Evolutionary conservation across 805 yeast species (phyloP).

Genomic region (Candida maesae): DNA sequence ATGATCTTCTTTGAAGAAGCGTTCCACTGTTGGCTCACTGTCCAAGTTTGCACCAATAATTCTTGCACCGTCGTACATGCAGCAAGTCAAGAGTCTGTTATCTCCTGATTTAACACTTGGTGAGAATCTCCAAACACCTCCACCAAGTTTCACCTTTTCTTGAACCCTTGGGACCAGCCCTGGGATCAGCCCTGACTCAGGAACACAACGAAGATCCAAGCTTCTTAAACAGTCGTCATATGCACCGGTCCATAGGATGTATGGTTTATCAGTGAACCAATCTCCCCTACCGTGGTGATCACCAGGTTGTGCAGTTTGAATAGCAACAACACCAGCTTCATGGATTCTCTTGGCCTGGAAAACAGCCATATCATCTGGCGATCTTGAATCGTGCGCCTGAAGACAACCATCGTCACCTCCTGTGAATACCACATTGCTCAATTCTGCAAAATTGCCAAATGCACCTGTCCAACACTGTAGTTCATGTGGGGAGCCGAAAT

Average conservation of each 20-base stretch:
- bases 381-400: conserved; percentile 66
- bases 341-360: conserved; percentile 55
- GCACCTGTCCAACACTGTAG: conserved; percentile 89
- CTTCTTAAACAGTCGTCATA: conserved; percentile 78
- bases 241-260: conserved; percentile 77
- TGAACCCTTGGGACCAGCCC: conserved; percentile 51
- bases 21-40: conserved; percentile 29
- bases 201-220: conserved; percentile 61
- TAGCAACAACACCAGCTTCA: conserved; percentile 88
- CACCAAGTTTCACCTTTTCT: conserved; percentile 57
- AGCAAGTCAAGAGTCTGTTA: conserved; percentile 65
- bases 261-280: conserved; percentile 44
- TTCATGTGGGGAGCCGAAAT: conserved; percentile 42
- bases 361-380: conserved; percentile 28
- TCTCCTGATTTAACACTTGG: conserved; percentile 48
- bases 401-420: conserved; percentile 90
- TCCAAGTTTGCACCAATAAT: conserved; percentile 41
- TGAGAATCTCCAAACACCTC: conserved; percentile 92
- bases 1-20: conserved; percentile 63
- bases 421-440: conserved; percentile 59
- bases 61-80: conserved; percentile 95
- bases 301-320: conserved; percentile 51
- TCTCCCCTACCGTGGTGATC: conserved; percentile 27
- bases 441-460: conserved; percentile 53
- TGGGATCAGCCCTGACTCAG: conserved; percentile 35